Conservation (phyloP, 1,139 yeast genomes). For the Pichia sp. region DNA sequence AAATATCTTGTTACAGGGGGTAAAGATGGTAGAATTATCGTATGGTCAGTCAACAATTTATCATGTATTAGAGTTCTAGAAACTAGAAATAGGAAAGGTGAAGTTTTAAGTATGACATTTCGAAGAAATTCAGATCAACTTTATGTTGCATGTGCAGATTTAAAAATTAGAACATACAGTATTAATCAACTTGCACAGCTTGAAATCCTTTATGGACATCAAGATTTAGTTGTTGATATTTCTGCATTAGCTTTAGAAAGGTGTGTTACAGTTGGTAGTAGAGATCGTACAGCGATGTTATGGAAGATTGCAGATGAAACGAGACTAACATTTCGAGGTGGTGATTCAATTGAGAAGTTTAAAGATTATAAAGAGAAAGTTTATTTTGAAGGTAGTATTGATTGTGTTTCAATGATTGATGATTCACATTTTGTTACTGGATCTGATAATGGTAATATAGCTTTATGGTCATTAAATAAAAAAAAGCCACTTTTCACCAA, state of each 20-base stretch:
- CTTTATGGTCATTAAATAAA: conserved; percentile 83
- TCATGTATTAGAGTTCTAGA: conserved; percentile 71
- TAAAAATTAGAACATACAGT: conserved; percentile 81
- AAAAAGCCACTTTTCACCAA: conserved; percentile 74
- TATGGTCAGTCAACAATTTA: conserved; percentile 80
- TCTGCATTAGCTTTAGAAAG: conserved; percentile 77
- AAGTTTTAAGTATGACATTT: conserved; percentile 66
- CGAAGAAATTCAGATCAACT: conserved; percentile 77
- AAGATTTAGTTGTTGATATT: conserved; percentile 78
- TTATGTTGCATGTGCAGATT: conserved; percentile 89
- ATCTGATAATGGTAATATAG: conserved; percentile 83
- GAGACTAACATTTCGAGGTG: conserved; percentile 88
- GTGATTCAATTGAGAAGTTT: conserved; percentile 46
- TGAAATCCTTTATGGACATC: conserved; percentile 92
- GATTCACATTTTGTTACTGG: conserved; percentile 92
- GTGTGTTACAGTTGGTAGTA: conserved; percentile 90
- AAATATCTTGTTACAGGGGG: conserved; percentile 88
- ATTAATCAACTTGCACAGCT: conserved; percentile 81
- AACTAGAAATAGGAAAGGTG: conserved; percentile 61
- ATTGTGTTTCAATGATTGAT: conserved; percentile 85
- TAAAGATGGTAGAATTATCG: conserved; percentile 64
- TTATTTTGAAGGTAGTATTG: conserved; percentile 80
- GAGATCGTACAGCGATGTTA: conserved; percentile 90
- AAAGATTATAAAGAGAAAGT: conserved; percentile 23
- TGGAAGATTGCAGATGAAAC: conserved; percentile 97